Base-by-base conservation (phyloP, 1,139 yeast species). In the Saccharomycopsis hybrid region DNA sequence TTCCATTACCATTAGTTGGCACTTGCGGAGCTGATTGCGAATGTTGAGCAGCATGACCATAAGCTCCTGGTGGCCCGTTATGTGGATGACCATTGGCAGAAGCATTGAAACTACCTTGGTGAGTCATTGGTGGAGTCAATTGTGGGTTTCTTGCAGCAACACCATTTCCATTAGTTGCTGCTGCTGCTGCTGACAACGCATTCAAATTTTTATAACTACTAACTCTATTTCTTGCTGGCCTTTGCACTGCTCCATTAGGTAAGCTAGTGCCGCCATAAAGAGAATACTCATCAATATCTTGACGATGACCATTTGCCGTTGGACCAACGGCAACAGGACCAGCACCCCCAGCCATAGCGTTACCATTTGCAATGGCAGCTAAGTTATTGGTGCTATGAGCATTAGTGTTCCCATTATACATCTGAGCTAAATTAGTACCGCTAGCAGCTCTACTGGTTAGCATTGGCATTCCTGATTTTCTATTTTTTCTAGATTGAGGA, bases 391-490 rank as follows among this genome's bases (percentile, higher is more conserved):
- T 43, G 40, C 9, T 32, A 29, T 25, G 24, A 9, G 32, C 4
- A 43, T 25, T 11, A 31, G 37, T 1, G 43, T 40, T 5, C 30
- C 11, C 44, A 33, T 46, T 18, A 25, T 18, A 46, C 47, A 44
- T 47, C 31, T 28, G 35, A n/a, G 46, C 43, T 33, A 49, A 41
- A 18, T 42, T 47, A 5, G 28, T 46, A 8, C 44, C 50, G 39
- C 47, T 44, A 5, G 50, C 33, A 27, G 44, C 49, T 25, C 52
- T 35, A 28, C 33, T 44, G 8, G 44, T 31, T 4, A 50, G 41
- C 48, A 49, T 46, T 37, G 55, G 63, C 50, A 61, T 55, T 5
- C 64, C 59, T 2, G 64, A 59, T 46, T 59, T 64, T 56, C 62
- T 60, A 55, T 59, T 62, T 58, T 59, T 62, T 51, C 62, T 56